Conservation (phyloP, 495 filamentous ascomycete species). For the Penicillium ucsense region DNA sequence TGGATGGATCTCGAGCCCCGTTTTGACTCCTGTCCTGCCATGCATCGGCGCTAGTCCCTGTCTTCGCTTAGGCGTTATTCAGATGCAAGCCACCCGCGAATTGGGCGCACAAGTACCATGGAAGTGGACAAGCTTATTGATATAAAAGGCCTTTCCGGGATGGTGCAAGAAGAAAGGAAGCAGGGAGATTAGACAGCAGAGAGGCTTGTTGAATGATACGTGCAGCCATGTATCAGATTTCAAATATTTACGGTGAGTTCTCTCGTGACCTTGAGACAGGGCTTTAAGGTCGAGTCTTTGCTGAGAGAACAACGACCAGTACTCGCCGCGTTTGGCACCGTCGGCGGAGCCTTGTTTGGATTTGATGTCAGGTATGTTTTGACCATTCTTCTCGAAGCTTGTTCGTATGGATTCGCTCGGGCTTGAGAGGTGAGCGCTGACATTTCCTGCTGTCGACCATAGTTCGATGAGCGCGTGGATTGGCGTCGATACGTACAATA, state of each 20-base stretch:
- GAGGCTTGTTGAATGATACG: background rate
- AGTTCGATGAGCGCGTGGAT: constrained; percentile 65
- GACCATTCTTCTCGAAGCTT: background rate
- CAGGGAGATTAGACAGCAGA: background rate
- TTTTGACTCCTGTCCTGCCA: constrained; percentile 2
- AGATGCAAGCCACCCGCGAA: background rate
- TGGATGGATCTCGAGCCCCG: background rate
- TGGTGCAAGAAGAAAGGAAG: background rate
- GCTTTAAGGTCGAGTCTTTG: too few species aligned
- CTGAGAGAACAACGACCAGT: constrained; percentile 12
- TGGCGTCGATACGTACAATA: constrained; percentile 55
- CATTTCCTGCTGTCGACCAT: background rate
- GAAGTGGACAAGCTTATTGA: background rate
- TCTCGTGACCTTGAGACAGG: too few species aligned
- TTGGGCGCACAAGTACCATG: constrained; percentile 1
- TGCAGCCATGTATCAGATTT: constrained; percentile 31
- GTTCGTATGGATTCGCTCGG: too few species aligned
- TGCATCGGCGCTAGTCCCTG: background rate
- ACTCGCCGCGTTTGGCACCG: constrained; percentile 42
- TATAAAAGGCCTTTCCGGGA: constrained; percentile 1
- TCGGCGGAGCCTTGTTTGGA: constrained; percentile 36
- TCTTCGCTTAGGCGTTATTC: background rate
- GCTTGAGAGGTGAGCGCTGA: background rate
- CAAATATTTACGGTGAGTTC: constrained; percentile 36
- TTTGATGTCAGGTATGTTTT: constrained; percentile 32